These are phyloP conservation scores for Elsinoe ampelina DNA, from an alignment of 2,329 filamentous ascomycete genomes.

Conservation along the genomic window DNA sequence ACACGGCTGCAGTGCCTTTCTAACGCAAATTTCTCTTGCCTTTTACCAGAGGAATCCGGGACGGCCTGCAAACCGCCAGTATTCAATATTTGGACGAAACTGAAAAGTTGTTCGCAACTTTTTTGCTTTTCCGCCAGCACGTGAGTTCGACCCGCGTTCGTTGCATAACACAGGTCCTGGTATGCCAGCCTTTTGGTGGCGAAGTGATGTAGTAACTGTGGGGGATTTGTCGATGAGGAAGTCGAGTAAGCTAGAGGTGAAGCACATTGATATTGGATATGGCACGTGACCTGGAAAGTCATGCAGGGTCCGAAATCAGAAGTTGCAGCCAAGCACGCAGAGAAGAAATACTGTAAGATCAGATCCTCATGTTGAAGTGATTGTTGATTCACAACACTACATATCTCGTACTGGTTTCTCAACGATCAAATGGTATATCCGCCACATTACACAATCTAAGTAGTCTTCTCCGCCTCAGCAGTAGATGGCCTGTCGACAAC, in stretches of 20 bases:
- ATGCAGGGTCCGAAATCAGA: neutral
- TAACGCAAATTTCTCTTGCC: slow-evolving; percentile 7
- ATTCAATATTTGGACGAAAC: neutral
- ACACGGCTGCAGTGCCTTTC: neutral
- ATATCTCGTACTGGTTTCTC: neutral
- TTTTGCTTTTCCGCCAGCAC: neutral
- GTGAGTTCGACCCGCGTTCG: neutral
- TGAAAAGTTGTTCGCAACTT: neutral
- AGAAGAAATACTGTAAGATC: neutral
- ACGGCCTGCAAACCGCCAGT: neutral
- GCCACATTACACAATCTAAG: neutral
- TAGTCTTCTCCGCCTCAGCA: neutral
- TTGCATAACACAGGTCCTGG: neutral
- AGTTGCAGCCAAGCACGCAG: too few species aligned
- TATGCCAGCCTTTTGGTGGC: too few species aligned
- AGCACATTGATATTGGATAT: neutral
- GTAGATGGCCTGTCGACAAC: neutral
- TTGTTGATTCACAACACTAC: neutral
- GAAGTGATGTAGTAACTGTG: too few species aligned
- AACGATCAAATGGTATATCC: neutral
- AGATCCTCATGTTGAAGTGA: neutral
- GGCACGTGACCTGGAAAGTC: neutral
- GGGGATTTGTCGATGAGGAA: neutral
- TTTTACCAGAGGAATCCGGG: slow-evolving; percentile 6
- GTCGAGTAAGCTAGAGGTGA: neutral